These are phyloP conservation scores for Coleophoma eucalyptorum DNA, from an alignment of 2,329 filamentous ascomycete genomes.

Conservation along the genomic window DNA sequence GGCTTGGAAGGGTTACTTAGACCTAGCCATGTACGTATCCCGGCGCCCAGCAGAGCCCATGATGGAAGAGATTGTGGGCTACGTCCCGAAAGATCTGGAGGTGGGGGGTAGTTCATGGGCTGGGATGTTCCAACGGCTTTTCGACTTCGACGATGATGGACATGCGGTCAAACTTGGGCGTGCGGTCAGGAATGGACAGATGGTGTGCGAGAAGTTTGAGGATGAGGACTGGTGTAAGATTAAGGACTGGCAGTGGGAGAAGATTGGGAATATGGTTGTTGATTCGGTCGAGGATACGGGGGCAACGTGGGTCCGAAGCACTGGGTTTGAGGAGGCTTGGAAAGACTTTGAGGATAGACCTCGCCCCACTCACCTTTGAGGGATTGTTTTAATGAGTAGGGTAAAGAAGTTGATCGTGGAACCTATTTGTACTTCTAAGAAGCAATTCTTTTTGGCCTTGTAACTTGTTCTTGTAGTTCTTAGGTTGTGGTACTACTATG, in stretches of 20 bases:
- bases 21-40: conserved; percentile 71
- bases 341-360: conserved; percentile 29
- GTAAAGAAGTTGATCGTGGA: too few relatives aligned
- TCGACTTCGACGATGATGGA: conserved; percentile 65
- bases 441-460: too few relatives aligned
- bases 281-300: conserved; percentile 54
- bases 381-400: too few relatives aligned
- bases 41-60: conserved; percentile 59
- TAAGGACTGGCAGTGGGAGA: conserved; percentile 55
- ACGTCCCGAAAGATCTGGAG: conserved; percentile 44
- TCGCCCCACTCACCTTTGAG: conserved; percentile 12
- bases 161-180: conserved; percentile 75
- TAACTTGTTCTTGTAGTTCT: too few relatives aligned
- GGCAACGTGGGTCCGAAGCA: conserved; percentile 54
- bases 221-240: conserved; percentile 47
- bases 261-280: conserved; percentile 55
- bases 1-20: conserved; percentile 77
- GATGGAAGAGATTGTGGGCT: conserved; percentile 54
- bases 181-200: conserved; percentile 62
- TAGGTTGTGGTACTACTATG: too few relatives aligned
- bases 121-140: conserved; percentile 44
- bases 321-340: conserved; percentile 67
- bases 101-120: conserved; percentile 20
- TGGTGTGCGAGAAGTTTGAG: conserved; percentile 42
- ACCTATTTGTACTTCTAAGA: too few relatives aligned